Evolutionary conservation across 306 rosid species (phyloP), one percentile per base, ranked within the genome.

Genomic region (Cucumis sativus): DNA sequence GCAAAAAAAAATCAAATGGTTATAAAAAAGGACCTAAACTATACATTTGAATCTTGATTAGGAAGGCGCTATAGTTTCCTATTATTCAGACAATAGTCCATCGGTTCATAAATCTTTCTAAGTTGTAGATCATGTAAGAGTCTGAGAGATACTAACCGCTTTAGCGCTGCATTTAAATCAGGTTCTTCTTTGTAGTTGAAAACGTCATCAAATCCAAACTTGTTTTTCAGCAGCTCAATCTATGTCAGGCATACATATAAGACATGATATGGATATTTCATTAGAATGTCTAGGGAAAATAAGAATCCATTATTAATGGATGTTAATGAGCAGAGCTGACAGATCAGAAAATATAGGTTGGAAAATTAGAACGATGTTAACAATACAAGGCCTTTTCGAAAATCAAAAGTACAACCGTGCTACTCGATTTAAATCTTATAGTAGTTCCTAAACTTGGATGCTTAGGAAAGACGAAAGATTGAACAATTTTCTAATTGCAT

Each of bases 171-270:
- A 57, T 47, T 59, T 75, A 80, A 52, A 56, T 80, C 62, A 30
- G 20, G 39, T 60, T 80, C 87, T 80, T 80, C 87, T 39, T 84
- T 84, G 65, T 84, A 84, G 71, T 80, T 80, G 75, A 84, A 84
- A 51, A 59, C 75, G 8, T 70, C 75, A 23, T 70, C 75, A 47
- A 43, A 70, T 43, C 75, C 75, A 1, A 70, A 70, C 54, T 78
- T 83, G 79, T 80, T 80, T 81, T 83, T 85, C 74, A 85, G 51
- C 66, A 78, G 62, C 66, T 70, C 75, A 70, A 70, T 70, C 75
- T 47, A 47, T 23, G 39, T 47, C 13, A 16, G 13, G 40, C 75
- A 70, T 23, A 70, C 75, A 70, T 23, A 70, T 28, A 47, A 21
- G 7, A 70, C 8, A 43, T 45, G 40, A 47, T 11, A n/a, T 45